Conservation (phyloP, 129 eudicot genomes). For the Calendula officinalis region DNA sequence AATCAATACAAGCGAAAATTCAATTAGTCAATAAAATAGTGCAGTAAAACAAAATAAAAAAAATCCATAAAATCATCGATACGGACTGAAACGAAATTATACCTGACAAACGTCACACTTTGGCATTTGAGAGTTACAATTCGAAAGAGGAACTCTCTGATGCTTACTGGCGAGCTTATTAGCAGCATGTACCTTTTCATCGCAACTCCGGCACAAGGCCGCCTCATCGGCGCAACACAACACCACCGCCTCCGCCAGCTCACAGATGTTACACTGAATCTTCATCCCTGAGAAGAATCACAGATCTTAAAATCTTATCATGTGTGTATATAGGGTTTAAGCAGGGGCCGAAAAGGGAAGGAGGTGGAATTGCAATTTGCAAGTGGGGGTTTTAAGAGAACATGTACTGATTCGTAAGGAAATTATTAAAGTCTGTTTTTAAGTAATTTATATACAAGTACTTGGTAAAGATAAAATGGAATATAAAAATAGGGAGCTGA, state of each 20-base stretch:
- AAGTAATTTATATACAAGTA: not conserved
- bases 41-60: not conserved
- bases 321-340: conserved; percentile 27
- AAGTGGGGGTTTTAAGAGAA: conserved; percentile 25
- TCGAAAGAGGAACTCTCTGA: conserved; percentile 67
- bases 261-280: conserved; percentile 96
- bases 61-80: not conserved
- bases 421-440: conserved; percentile 12
- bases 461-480: not conserved
- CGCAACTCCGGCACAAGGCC: conserved; percentile 58
- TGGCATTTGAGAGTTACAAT: conserved; percentile 58
- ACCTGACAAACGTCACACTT: conserved; percentile 97
- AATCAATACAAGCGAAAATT: too few species aligned
- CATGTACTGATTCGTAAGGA: conserved; percentile 24
- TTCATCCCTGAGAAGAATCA: conserved; percentile 41
- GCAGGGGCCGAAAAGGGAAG: conserved; percentile 8
- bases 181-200: conserved; percentile 65
- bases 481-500: too few species aligned
- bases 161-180: conserved; percentile 81
- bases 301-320: conserved; percentile 10
- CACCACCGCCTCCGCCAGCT: conserved; percentile 65
- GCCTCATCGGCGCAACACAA: conserved; percentile 85
- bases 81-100: not conserved
- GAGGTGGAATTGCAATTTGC: conserved; percentile 15
- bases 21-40: too few species aligned